A percentile compares a stretch with the other conserved stretches of the same genome.
phyloP scores from a whole-genome alignment of 2,329 filamentous ascomycete genomes.

The Chaetomiaceae sp. region DNA sequence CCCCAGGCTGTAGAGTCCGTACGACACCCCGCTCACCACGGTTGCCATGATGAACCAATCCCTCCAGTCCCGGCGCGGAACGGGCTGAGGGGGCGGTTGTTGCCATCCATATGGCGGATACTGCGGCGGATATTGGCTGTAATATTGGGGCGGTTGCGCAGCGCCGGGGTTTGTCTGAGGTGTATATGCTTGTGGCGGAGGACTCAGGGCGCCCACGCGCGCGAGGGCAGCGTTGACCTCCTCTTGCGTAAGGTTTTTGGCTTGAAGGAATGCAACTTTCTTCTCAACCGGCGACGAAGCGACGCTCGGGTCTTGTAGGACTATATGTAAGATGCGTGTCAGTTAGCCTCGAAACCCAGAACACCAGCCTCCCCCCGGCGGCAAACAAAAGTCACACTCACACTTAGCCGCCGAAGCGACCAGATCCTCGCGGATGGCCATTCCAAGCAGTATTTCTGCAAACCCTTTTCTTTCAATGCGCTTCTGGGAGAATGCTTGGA shows the following conservation, averaged over 20 bases:
- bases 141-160: conserved; percentile 44
- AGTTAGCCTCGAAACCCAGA: not conserved
- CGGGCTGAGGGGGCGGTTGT: conserved; percentile 49
- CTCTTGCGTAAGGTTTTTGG: conserved; percentile 95
- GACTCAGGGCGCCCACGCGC: conserved; percentile 54
- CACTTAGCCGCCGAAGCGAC: conserved; percentile 63
- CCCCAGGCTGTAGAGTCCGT: conserved; percentile 81
- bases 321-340: conserved; percentile 42
- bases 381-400: no score
- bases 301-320: conserved; percentile 92
- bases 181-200: conserved; percentile 37
- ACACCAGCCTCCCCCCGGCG: no score
- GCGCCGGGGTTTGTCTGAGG: conserved; percentile 30
- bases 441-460: conserved; percentile 36
- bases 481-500: not conserved
- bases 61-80: conserved; percentile 85
- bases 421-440: conserved; percentile 91
- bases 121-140: conserved; percentile 45
- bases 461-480: not conserved
- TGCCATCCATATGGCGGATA: conserved; percentile 54
- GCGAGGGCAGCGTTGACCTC: conserved; percentile 84
- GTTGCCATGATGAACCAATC: conserved; percentile 99
- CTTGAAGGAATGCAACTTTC: conserved; percentile 85
- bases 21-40: conserved; percentile 81
- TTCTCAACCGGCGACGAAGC: conserved; percentile 87